Percentiles rank a stretch among this genome's conserved stretches.
Conservation (phyloP, 164 flowering plant species). For the Macadamia tetraphylla region DNA sequence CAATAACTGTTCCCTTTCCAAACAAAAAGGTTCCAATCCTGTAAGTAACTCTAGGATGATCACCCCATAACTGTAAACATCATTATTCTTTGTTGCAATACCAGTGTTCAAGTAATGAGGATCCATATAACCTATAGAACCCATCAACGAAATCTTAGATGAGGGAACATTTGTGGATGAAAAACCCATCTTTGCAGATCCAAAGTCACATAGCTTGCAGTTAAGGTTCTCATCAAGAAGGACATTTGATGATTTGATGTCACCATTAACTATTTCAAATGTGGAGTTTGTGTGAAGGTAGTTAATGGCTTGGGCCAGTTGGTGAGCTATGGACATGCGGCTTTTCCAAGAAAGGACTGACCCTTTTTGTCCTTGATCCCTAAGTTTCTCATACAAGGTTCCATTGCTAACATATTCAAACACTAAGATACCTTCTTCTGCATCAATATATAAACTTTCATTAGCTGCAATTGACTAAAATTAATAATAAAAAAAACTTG, state of each 20-base stretch:
- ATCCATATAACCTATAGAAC: constrained; percentile 72
- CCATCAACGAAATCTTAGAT: neutral
- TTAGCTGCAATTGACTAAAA: too few relatives aligned
- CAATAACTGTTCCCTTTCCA: too few relatives aligned
- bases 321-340: constrained; percentile 56
- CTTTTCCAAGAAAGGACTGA: constrained; percentile 45
- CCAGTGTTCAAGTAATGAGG: constrained; percentile 76
- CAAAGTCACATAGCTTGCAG: constrained; percentile 76
- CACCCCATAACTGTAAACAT: constrained; percentile 73
- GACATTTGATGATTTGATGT: constrained; percentile 73
- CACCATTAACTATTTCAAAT: constrained; percentile 62
- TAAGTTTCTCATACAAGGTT: too few relatives aligned
- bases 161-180: constrained; percentile 36
- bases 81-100: constrained; percentile 69
- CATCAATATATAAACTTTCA: constrained; percentile 1
- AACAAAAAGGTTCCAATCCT: constrained; percentile 21
- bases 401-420: too few relatives aligned
- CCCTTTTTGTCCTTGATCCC: neutral
- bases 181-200: constrained; percentile 64
- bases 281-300: constrained; percentile 55
- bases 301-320: constrained; percentile 55
- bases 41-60: constrained; percentile 60
- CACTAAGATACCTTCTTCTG: constrained; percentile 3
- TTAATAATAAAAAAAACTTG: neutral
- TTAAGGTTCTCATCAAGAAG: constrained; percentile 50